Evolutionary conservation across 768 basidiomycete genomes (phyloP).

Genomic region (Crepidotus variabilis): DNA sequence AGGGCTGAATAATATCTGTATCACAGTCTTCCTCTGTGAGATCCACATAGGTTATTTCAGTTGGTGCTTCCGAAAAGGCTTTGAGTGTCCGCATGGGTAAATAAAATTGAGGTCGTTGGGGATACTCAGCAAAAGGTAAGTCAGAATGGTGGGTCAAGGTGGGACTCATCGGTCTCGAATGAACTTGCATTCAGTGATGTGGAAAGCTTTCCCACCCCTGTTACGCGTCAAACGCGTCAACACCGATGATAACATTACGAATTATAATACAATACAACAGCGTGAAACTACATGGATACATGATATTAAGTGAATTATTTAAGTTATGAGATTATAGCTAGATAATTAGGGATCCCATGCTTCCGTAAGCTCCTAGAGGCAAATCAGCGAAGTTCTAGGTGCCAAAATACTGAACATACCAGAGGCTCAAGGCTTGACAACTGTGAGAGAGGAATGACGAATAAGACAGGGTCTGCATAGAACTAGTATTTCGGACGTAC

Average conservation of each 20-base stretch:
- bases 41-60: no score
- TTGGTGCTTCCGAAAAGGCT: no score
- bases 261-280: not conserved
- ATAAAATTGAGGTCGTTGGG: no score
- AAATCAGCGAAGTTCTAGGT: not conserved
- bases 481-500: not conserved
- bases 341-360: not conserved
- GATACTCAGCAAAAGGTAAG: no score
- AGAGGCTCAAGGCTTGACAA: not conserved
- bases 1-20: no score
- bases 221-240: not conserved
- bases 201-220: not conserved
- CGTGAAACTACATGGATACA: not conserved
- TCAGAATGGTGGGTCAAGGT: no score
- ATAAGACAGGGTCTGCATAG: not conserved
- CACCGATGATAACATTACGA: not conserved
- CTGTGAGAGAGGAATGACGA: not conserved
- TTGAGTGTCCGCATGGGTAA: no score
- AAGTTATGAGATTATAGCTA: not conserved
- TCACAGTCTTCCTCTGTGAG: no score
- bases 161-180: no score
- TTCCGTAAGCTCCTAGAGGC: not conserved
- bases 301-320: not conserved
- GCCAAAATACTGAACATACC: not conserved
- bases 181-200: no score